A percentile compares a stretch with the other conserved stretches of the same genome.
Evolutionary conservation across 768 basidiomycete genomes (phyloP).

Genomic region (Sarcodon aspratus): DNA sequence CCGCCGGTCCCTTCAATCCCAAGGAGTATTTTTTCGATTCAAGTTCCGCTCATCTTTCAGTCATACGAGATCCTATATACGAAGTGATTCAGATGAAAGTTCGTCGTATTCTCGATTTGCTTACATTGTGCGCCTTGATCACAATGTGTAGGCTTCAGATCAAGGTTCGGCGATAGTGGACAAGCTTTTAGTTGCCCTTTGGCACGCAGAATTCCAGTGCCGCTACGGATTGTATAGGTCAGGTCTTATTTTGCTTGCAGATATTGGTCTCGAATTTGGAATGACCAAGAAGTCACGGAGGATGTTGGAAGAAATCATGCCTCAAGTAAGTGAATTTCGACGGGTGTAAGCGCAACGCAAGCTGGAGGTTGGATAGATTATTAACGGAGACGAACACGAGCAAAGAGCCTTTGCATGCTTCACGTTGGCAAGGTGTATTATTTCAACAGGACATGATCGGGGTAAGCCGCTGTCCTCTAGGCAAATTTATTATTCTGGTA

Average conservation of each 20-base stretch:
- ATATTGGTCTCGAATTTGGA: conserved; percentile 67
- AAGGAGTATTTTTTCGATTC: conserved; percentile 46
- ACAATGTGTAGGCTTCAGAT: conserved; percentile 38
- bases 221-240: conserved; percentile 58
- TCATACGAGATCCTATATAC: conserved; percentile 30
- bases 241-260: conserved; percentile 63
- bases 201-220: conserved; percentile 73
- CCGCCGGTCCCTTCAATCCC: conserved; percentile 39
- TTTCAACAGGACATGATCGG: conserved; percentile 39
- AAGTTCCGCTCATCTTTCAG: conserved; percentile 18
- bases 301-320: conserved; percentile 71
- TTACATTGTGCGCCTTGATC: neutral
- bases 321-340: conserved; percentile 41
- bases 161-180: conserved; percentile 55
- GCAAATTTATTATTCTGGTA: conserved; percentile 11
- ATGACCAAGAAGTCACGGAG: conserved; percentile 54
- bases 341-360: neutral
- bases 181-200: conserved; percentile 57
- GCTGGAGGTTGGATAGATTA: conserved; percentile 31
- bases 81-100: conserved; percentile 30
- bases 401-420: conserved; percentile 68
- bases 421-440: conserved; percentile 63
- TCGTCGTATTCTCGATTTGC: conserved; percentile 8
- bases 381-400: conserved; percentile 63
- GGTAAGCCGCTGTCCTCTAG: conserved; percentile 22